phyloP scores from a whole-genome alignment of 805 yeast genomes.

The Nakazawaea holstii region DNA sequence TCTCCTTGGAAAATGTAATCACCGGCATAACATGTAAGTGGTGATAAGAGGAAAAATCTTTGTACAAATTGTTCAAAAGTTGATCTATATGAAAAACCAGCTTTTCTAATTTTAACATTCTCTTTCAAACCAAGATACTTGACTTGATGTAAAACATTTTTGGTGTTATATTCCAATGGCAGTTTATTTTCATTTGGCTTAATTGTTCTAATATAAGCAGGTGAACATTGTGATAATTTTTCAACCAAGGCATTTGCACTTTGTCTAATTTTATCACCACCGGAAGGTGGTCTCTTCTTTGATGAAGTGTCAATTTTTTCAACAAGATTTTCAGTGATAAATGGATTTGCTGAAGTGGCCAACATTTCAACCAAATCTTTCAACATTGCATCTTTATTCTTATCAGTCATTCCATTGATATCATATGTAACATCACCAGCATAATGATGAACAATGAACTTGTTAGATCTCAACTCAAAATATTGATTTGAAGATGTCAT shows the following conservation, averaged over 20 bases:
- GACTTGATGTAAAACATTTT: conserved; percentile 90
- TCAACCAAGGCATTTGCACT: conserved; percentile 89
- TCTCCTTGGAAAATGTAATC: conserved; percentile 58
- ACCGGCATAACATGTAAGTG: conserved; percentile 89
- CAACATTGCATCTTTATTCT: conserved; percentile 90
- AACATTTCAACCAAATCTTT: conserved; percentile 81
- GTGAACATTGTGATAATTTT: conserved; percentile 85
- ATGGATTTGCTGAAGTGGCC: conserved; percentile 62
- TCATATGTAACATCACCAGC: conserved; percentile 98
- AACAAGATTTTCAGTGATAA: conserved; percentile 58
- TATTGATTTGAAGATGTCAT: conserved; percentile 79
- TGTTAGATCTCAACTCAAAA: conserved; percentile 81
- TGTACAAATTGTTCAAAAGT: conserved; percentile 95
- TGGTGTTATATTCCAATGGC: conserved; percentile 82
- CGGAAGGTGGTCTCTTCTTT: conserved; percentile 86
- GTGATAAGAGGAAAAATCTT: conserved; percentile 82
- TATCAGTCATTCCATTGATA: conserved; percentile 86
- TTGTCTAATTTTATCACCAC: conserved; percentile 87
- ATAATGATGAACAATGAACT: conserved; percentile 89
- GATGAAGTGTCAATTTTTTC: conserved; percentile 57
- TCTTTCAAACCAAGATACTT: conserved; percentile 95
- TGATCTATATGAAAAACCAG: conserved; percentile 97
- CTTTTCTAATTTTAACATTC: conserved; percentile 95
- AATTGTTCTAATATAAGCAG: conserved; percentile 95
- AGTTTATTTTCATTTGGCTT: conserved; percentile 94